Percentiles rank a stretch among this genome's conserved stretches.
phyloP scores from a whole-genome alignment of 2,329 filamentous ascomycete genomes.

The Dryadomyces quercus-mongolicae region DNA sequence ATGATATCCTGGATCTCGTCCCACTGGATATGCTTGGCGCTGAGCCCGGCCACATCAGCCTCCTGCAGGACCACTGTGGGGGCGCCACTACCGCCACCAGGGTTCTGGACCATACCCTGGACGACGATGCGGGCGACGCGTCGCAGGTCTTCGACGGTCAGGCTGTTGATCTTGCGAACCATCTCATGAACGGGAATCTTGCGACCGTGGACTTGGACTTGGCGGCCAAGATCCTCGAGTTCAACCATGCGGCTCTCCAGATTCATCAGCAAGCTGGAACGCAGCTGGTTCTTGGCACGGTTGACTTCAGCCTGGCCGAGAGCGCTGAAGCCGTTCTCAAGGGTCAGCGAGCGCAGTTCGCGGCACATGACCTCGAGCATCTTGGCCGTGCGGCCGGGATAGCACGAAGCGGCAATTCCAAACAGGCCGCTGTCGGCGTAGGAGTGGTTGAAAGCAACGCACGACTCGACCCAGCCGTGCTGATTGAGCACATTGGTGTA shows the following conservation, averaged over 20 bases:
- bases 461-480: conserved; percentile 93
- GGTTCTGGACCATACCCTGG: conserved; percentile 62
- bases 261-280: conserved; percentile 88
- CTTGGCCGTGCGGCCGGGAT: conserved; percentile 60
- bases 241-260: conserved; percentile 95
- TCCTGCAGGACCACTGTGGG: conserved; percentile 94
- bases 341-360: conserved; percentile 66
- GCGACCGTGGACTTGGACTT: conserved; percentile 91
- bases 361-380: conserved; percentile 97
- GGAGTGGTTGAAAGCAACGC: conserved; percentile 91
- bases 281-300: conserved; percentile 92
- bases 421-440: conserved; percentile 95
- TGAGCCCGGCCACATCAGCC: conserved; percentile 61
- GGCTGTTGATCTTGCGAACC: conserved; percentile 71
- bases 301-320: conserved; percentile 69
- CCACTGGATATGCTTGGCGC: conserved; percentile 62
- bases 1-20: conserved; percentile 83
- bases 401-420: conserved; percentile 80
- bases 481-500: conserved; percentile 98
- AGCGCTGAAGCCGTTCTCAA: conserved; percentile 61
- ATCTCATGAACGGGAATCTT: conserved; percentile 91
- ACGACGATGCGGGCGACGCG: conserved; percentile 72
- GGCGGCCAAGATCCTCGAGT: conserved; percentile 85
- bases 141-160: conserved; percentile 70
- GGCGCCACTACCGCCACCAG: conserved; percentile 67